Percentiles rank a stretch among this genome's conserved stretches.
These are phyloP conservation scores for Taphrina populina DNA, from an alignment of 1,139 yeast species.

Conservation along the genomic window DNA sequence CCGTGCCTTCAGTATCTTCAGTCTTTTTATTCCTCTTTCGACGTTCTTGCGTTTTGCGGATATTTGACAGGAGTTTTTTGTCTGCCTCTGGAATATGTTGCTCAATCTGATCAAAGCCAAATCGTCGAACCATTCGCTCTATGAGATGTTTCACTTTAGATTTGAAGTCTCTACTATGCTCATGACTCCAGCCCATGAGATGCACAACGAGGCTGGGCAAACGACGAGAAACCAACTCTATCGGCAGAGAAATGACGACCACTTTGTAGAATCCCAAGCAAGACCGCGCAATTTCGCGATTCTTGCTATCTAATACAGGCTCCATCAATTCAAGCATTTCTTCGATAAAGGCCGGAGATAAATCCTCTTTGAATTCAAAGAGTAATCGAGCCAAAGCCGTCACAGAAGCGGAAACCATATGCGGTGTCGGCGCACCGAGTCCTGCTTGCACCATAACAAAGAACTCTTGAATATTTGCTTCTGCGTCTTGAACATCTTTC, in stretches of 20 bases:
- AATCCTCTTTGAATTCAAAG: slow-evolving; percentile 62
- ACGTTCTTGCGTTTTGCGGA: slow-evolving; percentile 30
- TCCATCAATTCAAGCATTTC: slow-evolving; percentile 89
- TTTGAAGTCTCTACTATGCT: slow-evolving; percentile 91
- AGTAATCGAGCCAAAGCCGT: slow-evolving; percentile 85
- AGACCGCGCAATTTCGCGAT: slow-evolving; percentile 89
- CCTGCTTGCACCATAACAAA: slow-evolving; percentile 96
- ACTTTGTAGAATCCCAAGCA: slow-evolving; percentile 94
- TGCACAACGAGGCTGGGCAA: slow-evolving; percentile 66
- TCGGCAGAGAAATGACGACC: slow-evolving; percentile 80
- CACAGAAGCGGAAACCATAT: slow-evolving; percentile 93
- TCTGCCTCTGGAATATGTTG: slow-evolving; percentile 86
- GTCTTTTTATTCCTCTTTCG: slow-evolving; percentile 68
- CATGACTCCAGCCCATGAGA: slow-evolving; percentile 89
- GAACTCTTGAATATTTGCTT: slow-evolving; percentile 73
- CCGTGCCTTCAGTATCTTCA: slow-evolving; percentile 51
- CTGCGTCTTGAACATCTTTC: slow-evolving; percentile 56
- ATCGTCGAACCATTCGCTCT: slow-evolving; percentile 85
- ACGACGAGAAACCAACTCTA: slow-evolving; percentile 67
- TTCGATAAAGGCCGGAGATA: slow-evolving; percentile 53
- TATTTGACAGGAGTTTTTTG: slow-evolving; percentile 59
- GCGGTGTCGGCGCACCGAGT: slow-evolving; percentile 87
- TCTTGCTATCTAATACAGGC: slow-evolving; percentile 81
- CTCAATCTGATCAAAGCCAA: slow-evolving; percentile 79
- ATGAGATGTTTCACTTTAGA: slow-evolving; percentile 87